These are phyloP conservation scores for Aquilaria malaccensis DNA, from an alignment of 345 rosid genomes.

Conservation along the genomic window DNA sequence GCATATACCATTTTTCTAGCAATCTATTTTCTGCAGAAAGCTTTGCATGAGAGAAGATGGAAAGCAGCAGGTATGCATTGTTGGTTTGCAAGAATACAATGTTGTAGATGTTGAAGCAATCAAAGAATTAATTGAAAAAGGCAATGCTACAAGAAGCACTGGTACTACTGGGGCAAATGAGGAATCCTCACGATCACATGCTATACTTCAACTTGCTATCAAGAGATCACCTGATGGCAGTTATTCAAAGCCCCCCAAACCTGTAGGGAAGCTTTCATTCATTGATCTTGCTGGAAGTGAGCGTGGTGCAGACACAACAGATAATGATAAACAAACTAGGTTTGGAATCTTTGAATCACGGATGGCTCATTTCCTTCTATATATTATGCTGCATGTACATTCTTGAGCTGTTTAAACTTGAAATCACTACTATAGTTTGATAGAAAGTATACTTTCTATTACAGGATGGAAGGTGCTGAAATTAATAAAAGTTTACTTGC, in stretches of 20 bases:
- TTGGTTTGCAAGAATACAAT: conserved; percentile 53
- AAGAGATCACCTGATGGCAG: conserved; percentile 42
- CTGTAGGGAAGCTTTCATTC: conserved; percentile 55
- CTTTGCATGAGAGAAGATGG: conserved; percentile 73
- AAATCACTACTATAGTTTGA: too few species aligned
- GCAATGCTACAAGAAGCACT: conserved; percentile 54
- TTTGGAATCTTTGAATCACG: conserved; percentile 4
- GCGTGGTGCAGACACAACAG: conserved; percentile 72
- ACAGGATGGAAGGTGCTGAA: conserved; percentile 67
- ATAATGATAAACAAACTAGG: conserved; percentile 68
- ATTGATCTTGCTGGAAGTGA: conserved; percentile 72
- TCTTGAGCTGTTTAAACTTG: too few species aligned
- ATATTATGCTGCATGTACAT: too few species aligned
- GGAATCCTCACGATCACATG: conserved; percentile 68
- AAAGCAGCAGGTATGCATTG: conserved; percentile 63
- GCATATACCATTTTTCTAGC: not conserved
- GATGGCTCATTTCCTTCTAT: too few species aligned
- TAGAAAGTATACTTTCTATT: not conserved
- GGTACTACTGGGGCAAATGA: conserved; percentile 67
- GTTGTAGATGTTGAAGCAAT: conserved; percentile 52
- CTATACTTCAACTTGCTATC: conserved; percentile 59
- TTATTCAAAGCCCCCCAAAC: conserved; percentile 45
- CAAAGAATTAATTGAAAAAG: conserved; percentile 49
- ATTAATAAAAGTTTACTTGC: conserved; percentile 66
- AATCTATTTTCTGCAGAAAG: conserved; percentile 33